Base-by-base conservation (phyloP, 306 rosid genomes). In the Gastrolobium villosum region DNA sequence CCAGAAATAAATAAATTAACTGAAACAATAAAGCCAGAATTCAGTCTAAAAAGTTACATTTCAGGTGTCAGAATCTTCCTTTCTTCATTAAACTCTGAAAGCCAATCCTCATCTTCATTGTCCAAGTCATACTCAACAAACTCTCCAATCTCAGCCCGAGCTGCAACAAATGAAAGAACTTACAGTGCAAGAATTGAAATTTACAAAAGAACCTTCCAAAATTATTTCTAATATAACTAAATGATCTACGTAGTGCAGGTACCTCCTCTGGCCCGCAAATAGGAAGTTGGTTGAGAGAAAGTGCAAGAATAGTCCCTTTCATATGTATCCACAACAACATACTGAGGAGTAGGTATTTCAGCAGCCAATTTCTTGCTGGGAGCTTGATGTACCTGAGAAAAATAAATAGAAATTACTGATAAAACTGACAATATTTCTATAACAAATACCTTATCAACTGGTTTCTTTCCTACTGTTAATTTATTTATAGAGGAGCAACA, bases 51-150 rank as follows among this genome's bases (percentile, higher is more conserved):
- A 55, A 10, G 72, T 86, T 88, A 88, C 98, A 82, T 84, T 55
- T 94, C 98, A 50, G 90, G 83, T 2, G 91, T 20, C 72, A 94
- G 92, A 65, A 81, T 84, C 53, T 79, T 89, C 82, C 77, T 88
- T 65, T 94, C 98, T 37, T 75, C 59, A 70, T 90, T 90, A 81
- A 87, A 84, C 63, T 92, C 96, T 3, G 65, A 80, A 76, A 94
- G 94, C 97, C 98, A 94, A 76, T 94, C 98, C 71, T 94, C 98
- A 43, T 94, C 98, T 81, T 92, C 98, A 74, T 90, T 92, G 85
- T 94, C 98, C 61, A 92, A 81, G 81, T 94, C 98, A 84, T 94
- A 94, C 89, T 94, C 98, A 82, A 94, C 92, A 89, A 94, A 92
- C 74, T 94, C 98, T 57, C 98, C 98, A 63, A 94, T 87, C 93